Base-by-base conservation (phyloP, 2,329 filamentous ascomycete species). In the Pochonia chlamydosporia region DNA sequence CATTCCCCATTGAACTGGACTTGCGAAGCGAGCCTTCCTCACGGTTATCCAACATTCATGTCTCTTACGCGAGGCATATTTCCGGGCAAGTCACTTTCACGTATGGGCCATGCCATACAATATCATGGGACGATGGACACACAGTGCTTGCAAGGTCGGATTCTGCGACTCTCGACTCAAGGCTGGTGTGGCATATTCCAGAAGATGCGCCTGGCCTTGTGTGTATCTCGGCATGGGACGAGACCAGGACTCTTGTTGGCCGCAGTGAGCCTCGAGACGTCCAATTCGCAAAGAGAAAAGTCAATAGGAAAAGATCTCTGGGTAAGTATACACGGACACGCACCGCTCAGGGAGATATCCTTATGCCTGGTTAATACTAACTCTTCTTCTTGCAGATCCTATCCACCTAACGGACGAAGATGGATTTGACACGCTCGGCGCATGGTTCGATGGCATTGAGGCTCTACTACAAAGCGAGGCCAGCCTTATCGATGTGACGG, bases 361-460 rank as follows among this genome's bases (percentile, higher is more conserved):
- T n/a, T n/a, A n/a, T n/a, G n/a, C n/a, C n/a, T n/a, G n/a, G n/a
- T n/a, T n/a, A n/a, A n/a, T n/a, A n/a, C n/a, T n/a, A n/a, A n/a
- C n/a, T n/a, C n/a, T n/a, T n/a, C n/a, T n/a, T n/a, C n/a, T n/a
- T 10, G 8, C 28, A 49, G 50, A 42, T 44, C 53, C 49, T 39
- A 69, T 75, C 30, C 49, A 70, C 18, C 75, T 84, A 66, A 72
- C 72, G 45, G 73, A 78, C 43, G 66, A 68, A 3, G 77, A 67
- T 18, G 72, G 72, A 3, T 67, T 74, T 49, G 67, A 74, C 45
- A 55, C 61, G 3, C 61, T 61, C 57, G 80, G 81, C 0, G 77
- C 81, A 1, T 85, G 81, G 82, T 85, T 85, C 50, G 78, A 85
- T 56, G 81, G 81, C 13, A 81, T 85, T 16, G 72, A 70, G 43